Evolutionary conservation across 2,329 filamentous ascomycete genomes (phyloP).

Genomic region (Diaporthe batatas): DNA sequence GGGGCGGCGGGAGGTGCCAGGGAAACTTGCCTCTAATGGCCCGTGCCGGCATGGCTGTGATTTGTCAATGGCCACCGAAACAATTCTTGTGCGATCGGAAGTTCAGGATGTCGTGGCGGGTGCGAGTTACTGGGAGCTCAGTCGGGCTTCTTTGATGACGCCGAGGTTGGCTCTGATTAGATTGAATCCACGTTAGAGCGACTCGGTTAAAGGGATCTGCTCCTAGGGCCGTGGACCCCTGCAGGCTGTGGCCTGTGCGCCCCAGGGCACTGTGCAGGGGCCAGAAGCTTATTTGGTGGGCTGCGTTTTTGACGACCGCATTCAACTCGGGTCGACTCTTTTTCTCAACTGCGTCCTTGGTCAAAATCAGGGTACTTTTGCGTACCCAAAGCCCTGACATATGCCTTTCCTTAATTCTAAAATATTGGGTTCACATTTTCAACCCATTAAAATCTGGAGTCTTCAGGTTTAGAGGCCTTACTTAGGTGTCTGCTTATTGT

Average conservation of each 20-base stretch:
- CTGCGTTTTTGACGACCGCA: neutral
- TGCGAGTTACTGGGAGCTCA: neutral
- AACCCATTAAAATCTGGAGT: neutral
- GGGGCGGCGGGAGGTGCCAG: neutral
- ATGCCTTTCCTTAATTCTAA: neutral
- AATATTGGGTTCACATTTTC: neutral
- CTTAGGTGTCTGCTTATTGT: neutral
- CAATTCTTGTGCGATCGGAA: neutral
- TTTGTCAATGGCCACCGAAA: constrained; percentile 20
- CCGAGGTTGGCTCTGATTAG: neutral
- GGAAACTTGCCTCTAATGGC: constrained; percentile 64
- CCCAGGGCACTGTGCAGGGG: constrained; percentile 4
- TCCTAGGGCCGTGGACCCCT: constrained; percentile 1
- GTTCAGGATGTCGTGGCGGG: neutral
- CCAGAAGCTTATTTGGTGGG: constrained; percentile 40
- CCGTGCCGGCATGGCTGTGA: constrained; percentile 62
- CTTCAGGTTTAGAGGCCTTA: neutral
- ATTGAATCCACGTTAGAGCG: constrained; percentile 4
- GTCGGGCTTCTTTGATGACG: constrained; percentile 1
- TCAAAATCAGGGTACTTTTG: neutral
- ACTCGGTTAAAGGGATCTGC: neutral
- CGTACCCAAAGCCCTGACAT: neutral
- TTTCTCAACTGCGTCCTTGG: neutral
- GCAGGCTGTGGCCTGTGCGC: constrained; percentile 12
- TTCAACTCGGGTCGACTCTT: neutral